Evolutionary conservation across 2,329 filamentous ascomycete genomes (phyloP), one percentile per base, ranked within the genome.

Genomic region (Daldinia eschscholtzii): DNA sequence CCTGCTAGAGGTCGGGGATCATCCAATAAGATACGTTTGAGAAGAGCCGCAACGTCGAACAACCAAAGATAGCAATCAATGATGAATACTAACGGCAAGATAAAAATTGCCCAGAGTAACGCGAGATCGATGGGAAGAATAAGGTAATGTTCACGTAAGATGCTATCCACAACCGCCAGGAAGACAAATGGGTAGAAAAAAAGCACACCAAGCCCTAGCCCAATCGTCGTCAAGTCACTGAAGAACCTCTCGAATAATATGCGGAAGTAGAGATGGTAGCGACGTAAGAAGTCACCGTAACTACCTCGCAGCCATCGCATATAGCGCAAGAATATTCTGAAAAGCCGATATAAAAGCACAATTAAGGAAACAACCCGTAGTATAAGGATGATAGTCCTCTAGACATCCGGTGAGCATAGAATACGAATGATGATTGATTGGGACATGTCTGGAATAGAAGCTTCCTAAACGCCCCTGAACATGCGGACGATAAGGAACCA

Each of bases 401-500:
- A 55, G 41, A 64, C 33, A 26, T 26, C 53, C 15, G 35, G 33
- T 12, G 18, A 65, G 15, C 30, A 39, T 46, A 59, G 41, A 58
- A 48, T 56, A 44, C 15, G 55, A 64, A 20, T 2, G 41, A 46
- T 55, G 10, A 15, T 44, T 33, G 64, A 23, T 18, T 55, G 35
- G 37, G 3, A 57, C 1, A 28, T 37, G 39, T 41, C 23, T 18
- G 39, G 26, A 61, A n/a, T 44, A 7, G 4, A 50, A 59, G 53
- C 35, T 64, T 52, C 73, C 64, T 82, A 91, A 64, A 91, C 89
- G 73, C 89, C 89, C 71, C 93, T 89, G 80, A 97, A 95, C 88
- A 97, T 87, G 76, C 94, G 87, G 64, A 95, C 91, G 74, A 98
- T 86, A 84, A 99, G 87, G 83, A 98, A 98, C 93, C 94, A 97